Base-by-base conservation (phyloP, 352 stramenopile species). In the Pythium aristosporum region DNA sequence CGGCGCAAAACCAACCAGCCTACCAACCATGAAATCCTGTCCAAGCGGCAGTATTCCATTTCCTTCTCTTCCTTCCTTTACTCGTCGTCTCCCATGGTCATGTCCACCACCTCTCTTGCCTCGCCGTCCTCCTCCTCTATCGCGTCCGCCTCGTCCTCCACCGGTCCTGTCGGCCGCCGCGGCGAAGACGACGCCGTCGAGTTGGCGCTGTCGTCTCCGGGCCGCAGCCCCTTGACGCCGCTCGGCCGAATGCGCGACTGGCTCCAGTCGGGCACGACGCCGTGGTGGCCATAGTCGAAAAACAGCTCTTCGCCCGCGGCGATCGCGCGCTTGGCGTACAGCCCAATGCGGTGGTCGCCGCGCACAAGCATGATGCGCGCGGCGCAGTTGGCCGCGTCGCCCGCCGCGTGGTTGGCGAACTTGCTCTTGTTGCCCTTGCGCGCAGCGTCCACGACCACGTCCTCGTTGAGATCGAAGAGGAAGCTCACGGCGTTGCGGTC, bases 381-480 rank as follows among this genome's bases (percentile, higher is more conserved):
- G 43, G 86, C 77, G 57, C 88, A 96, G 70, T 98, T 98, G 25
- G 25, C 25, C 0, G 89, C 82, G 2, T 77, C 47, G 9, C 68
- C 71, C 2, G 84, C 87, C 48, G 77, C 76, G 67, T 98, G 93
- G 65, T 98, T 97, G 1, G 91, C 88, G 68, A 97, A 98, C 57
- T 97, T 94, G 57, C 89, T 96, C 73, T 98, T 98, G 82, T 98
- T 98, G 15, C 96, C 96, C 66, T 98, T 97, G 28, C 89, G 84
- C 13, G 89, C 94, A 0, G 95, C 94, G 76, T 99, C 96, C 47
- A 99, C 81, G 48, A 96, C 87, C 8, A 77, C 85, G 63, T 98
- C 95, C 55, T 93, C 88, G 43, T 88, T 98, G 63, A 98, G 61
- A 73, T 98, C 94, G 67, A 99, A 99, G 13, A 98, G 69, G 67